Conservation (phyloP, 257 asterid species). For the Solanum tacnaense region DNA sequence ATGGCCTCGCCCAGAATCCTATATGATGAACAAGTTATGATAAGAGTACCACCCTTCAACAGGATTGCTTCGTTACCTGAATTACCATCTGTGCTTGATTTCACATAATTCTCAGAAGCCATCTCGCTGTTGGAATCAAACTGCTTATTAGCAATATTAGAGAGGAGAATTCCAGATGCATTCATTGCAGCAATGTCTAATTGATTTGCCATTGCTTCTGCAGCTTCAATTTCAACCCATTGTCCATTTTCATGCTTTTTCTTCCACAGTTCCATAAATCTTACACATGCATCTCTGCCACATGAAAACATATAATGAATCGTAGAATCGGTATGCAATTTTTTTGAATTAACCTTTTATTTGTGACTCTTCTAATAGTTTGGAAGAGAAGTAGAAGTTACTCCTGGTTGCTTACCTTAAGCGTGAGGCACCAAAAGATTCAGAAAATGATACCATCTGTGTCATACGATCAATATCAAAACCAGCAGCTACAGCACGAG, state of each 20-base stretch:
- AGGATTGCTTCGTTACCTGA: constrained; percentile 32
- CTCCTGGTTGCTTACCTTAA: constrained; percentile 40
- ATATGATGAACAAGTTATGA: not conserved
- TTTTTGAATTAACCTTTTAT: not conserved
- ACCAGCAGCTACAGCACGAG: constrained; percentile 97
- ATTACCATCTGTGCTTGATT: constrained; percentile 22
- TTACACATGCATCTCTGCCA: constrained; percentile 85
- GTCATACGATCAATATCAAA: constrained; percentile 64
- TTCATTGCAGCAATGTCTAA: constrained; percentile 44
- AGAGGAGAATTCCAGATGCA: constrained; percentile 52
- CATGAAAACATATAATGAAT: not conserved
- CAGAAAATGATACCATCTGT: constrained; percentile 68
- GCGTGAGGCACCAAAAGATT: constrained; percentile 85
- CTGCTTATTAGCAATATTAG: constrained; percentile 36
- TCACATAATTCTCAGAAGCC: constrained; percentile 38
- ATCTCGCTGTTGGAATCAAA: constrained; percentile 36
- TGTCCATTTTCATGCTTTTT: constrained; percentile 87
- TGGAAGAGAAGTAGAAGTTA: not conserved
- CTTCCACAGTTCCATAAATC: constrained; percentile 74
- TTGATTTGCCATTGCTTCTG: constrained; percentile 41
- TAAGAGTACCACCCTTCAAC: not conserved
- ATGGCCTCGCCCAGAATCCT: not conserved
- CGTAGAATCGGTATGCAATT: not conserved
- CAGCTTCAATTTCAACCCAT: constrained; percentile 83
- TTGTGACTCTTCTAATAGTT: not conserved